Evolutionary conservation across 305 asterid genomes (phyloP).

Genomic region (Salvia sclarea): DNA sequence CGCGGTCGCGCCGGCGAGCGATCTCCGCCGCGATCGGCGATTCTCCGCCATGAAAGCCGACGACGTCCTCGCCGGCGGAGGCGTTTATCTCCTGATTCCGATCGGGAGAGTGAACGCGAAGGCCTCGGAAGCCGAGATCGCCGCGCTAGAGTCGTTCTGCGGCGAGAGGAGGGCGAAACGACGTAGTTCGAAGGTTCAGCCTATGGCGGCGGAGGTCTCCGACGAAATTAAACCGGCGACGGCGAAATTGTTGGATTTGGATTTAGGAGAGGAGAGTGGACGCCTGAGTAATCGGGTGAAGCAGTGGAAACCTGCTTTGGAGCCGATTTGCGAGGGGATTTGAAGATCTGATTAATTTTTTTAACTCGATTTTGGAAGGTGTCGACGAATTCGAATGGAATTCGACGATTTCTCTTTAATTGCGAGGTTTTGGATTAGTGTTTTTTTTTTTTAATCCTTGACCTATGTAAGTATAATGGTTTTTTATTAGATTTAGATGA

Average conservation of each 20-base stretch:
- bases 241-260: too few species aligned
- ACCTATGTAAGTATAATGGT: background rate
- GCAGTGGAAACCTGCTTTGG: slow-evolving; percentile 42
- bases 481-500: background rate
- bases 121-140: slow-evolving; percentile 41
- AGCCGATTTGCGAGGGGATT: slow-evolving; percentile 34
- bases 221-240: slow-evolving; percentile 23
- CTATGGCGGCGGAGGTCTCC: slow-evolving; percentile 23
- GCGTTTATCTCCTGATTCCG: slow-evolving; percentile 32
- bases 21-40: slow-evolving; percentile 23
- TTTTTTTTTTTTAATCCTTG: slow-evolving; percentile 11
- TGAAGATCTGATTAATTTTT: background rate
- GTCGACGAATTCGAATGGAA: background rate
- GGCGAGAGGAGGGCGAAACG: slow-evolving; percentile 29
- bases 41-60: slow-evolving; percentile 44
- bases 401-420: background rate
- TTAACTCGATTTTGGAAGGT: background rate
- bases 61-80: slow-evolving; percentile 29
- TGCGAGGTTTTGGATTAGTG: background rate
- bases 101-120: slow-evolving; percentile 33
- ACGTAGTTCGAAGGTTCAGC: slow-evolving; percentile 37
- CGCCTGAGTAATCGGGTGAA: slow-evolving; percentile 18
- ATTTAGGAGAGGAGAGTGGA: slow-evolving; percentile 28
- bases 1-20: slow-evolving; percentile 26
- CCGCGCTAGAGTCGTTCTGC: slow-evolving; percentile 25